A percentile compares a stretch with the other conserved stretches of the same genome.
Conservation (phyloP, 768 basidiomycete species). For the Boletus coccyginus region DNA sequence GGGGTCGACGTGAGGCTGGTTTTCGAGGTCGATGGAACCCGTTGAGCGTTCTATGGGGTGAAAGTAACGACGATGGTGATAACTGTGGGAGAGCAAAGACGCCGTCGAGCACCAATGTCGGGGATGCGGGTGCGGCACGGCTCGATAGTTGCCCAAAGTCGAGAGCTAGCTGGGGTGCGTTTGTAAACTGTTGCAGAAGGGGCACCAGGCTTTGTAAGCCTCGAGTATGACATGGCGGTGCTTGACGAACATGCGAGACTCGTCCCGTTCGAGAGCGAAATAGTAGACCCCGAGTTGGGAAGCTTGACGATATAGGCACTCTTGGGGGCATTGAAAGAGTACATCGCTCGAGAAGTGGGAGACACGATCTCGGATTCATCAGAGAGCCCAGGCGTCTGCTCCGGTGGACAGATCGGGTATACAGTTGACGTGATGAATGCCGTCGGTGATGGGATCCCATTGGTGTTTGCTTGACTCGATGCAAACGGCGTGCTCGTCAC, state of each 20-base stretch:
- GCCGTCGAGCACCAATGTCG: constrained; percentile 19
- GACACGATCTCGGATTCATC: not conserved
- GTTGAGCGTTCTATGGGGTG: not conserved
- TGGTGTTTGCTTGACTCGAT: not conserved
- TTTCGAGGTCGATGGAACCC: constrained; percentile 4
- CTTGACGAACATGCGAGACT: not conserved
- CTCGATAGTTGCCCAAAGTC: not conserved
- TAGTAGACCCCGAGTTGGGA: not conserved
- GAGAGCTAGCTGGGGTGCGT: not conserved
- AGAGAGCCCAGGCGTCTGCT: not conserved
- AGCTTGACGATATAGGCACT: constrained; percentile 16
- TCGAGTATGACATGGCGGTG: not conserved
- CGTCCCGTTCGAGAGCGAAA: not conserved
- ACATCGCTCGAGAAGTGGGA: constrained; percentile 3
- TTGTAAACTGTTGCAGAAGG: not conserved
- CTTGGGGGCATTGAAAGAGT: constrained; percentile 1
- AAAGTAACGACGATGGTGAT: not conserved
- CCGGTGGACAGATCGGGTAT: not conserved
- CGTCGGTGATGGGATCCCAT: not conserved
- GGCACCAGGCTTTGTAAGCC: not conserved
- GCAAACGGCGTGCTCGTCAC: constrained; percentile 18
- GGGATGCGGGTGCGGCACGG: constrained; percentile 9
- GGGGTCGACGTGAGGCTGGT: not conserved
- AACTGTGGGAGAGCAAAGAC: constrained; percentile 17
- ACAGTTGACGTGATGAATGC: not conserved